Evolutionary conservation across 202 grass and related monocot genomes (phyloP), one percentile per base, ranked within the genome.

Genomic region (Panicum virgatum): DNA sequence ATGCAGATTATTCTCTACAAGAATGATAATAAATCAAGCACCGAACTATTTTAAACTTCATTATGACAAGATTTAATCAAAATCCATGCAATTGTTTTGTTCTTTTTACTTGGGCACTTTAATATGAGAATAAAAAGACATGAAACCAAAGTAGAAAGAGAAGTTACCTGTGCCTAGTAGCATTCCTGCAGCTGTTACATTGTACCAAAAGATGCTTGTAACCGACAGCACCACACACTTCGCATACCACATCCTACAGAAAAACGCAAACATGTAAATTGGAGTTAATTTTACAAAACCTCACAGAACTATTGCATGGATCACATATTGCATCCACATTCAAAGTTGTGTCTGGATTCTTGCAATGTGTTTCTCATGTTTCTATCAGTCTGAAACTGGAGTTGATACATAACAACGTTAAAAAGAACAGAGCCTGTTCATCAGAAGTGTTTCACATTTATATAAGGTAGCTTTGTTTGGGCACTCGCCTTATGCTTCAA

Each of bases 171-270:
- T 89, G 87, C 32, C 76, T 74, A 13, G 58, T 73, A 32, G 65
- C 73, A 26, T 25, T 74, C 45, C 77, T 26, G 51, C 90, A 92
- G 1, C 12, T 61, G 52, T 53, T 45, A 63, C 90, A 92, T 54
- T 68, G 83, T 30, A 87, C n/a, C 45, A 92, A 56, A 73, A 89
- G 80, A 3, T 84, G 5, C 23, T 1, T 44, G 46, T 69, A 84
- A 63, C 84, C 87, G 37, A 57, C 19, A 62, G 3, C 80, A 52
- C 90, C 90, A 82, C 90, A 92, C 30, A 66, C 59, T 56, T 92
- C 87, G 32, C 90, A 92, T 74, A 92, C 79, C 22, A 40, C 36
- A 53, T 44, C 75, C 87, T 92, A 65, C 34, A 89, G 50, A 82
- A 56, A 51, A 72, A 15, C 38, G 0, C 47, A 73, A 71, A 73